These are phyloP conservation scores for Saposhnikovia divaricata DNA, from an alignment of 129 eudicot species.

Conservation along the genomic window DNA sequence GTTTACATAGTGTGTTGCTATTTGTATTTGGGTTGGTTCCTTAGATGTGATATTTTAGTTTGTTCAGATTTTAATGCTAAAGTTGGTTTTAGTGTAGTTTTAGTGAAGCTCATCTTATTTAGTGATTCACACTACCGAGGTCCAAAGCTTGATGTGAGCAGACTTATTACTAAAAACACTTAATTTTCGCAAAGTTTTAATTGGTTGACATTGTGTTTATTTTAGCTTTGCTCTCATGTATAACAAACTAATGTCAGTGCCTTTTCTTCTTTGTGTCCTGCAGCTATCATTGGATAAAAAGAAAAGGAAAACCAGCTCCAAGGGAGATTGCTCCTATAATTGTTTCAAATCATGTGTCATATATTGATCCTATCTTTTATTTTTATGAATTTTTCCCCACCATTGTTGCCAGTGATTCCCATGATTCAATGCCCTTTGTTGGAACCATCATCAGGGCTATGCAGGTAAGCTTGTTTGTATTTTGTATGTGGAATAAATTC, in stretches of 20 bases:
- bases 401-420: conserved; percentile 91
- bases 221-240: background rate
- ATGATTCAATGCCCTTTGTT: conserved; percentile 91
- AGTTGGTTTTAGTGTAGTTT: no score
- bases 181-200: background rate
- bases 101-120: background rate
- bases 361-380: conserved; percentile 84
- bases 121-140: background rate
- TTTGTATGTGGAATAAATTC: background rate
- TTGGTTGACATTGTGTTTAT: background rate
- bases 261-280: conserved; percentile 12
- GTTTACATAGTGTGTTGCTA: background rate
- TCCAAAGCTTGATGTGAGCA: background rate
- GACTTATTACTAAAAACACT: background rate
- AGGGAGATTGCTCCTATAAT: conserved; percentile 88
- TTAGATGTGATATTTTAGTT: background rate
- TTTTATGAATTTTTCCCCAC: conserved; percentile 88
- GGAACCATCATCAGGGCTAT: conserved; percentile 97
- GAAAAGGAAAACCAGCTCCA: conserved; percentile 85
- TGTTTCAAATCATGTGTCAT: conserved; percentile 95
- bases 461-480: conserved; percentile 55
- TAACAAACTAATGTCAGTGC: background rate
- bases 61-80: no score
- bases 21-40: background rate
- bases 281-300: conserved; percentile 94